Conservation (phyloP, 208 protist species). For the Crithidia acanthocephali region DNA sequence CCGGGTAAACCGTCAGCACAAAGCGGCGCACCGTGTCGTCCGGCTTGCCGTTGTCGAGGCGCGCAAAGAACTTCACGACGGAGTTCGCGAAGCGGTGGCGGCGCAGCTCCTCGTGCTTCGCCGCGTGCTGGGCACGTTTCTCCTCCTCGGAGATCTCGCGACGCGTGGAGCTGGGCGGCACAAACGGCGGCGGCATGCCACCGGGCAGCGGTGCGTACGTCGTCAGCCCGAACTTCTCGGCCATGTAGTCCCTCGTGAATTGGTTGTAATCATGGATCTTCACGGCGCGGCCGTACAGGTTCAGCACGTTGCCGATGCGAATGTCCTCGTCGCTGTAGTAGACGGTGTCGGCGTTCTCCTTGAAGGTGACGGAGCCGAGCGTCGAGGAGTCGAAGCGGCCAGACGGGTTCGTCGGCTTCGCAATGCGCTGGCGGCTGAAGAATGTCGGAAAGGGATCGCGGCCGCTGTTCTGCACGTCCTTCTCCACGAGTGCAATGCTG, state of each 20-base stretch:
- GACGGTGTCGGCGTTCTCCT: constrained; percentile 84
- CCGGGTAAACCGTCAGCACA: constrained; percentile 90
- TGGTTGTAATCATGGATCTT: constrained; percentile 95
- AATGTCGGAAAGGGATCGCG: constrained; percentile 97
- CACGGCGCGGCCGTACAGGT: constrained; percentile 88
- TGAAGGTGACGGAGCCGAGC: constrained; percentile 94
- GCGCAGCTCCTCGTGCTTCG: constrained; percentile 84
- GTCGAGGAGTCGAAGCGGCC: constrained; percentile 79
- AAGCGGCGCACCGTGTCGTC: constrained; percentile 92
- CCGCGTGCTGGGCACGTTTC: constrained; percentile 79
- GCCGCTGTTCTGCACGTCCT: constrained; percentile 95
- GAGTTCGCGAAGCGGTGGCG: constrained; percentile 76
- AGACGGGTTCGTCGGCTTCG: constrained; percentile 61
- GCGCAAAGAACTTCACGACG: constrained; percentile 91
- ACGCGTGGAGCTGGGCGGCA: constrained; percentile 72
- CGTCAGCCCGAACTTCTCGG: constrained; percentile 66
- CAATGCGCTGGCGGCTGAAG: constrained; percentile 92
- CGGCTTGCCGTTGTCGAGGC: constrained; percentile 80
- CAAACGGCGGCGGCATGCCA: constrained; percentile 57
- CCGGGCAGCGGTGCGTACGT: constrained; percentile 68
- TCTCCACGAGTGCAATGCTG: constrained; percentile 96
- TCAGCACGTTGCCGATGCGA: constrained; percentile 91
- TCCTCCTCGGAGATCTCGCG: constrained; percentile 90
- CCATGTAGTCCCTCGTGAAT: constrained; percentile 92
- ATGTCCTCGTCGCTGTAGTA: constrained; percentile 96